A percentile compares a stretch with the other conserved stretches of the same genome.
These are phyloP conservation scores for Beta vulgaris DNA, from an alignment of 148 eudicot genomes.

Conservation along the genomic window DNA sequence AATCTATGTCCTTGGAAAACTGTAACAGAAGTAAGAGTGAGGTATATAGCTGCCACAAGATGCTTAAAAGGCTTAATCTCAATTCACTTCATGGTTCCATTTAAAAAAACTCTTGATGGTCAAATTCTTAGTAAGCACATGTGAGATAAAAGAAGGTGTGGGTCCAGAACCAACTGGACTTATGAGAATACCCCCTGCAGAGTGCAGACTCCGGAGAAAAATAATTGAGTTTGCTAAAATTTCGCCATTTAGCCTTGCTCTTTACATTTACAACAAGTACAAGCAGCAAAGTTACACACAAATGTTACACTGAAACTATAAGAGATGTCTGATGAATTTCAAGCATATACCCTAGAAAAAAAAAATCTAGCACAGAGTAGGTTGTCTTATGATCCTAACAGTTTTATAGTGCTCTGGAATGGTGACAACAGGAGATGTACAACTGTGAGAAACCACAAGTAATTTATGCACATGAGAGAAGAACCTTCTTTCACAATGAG, in stretches of 20 bases:
- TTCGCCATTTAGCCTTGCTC: too few relatives aligned
- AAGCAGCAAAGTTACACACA: background rate
- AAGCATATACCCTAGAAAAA: background rate
- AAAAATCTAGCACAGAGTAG: background rate
- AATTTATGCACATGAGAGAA: background rate
- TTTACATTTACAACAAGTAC: background rate
- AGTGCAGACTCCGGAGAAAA: too few relatives aligned
- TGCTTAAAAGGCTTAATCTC: background rate
- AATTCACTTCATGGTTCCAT: background rate
- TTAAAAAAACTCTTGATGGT: too few relatives aligned
- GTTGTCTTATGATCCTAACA: background rate
- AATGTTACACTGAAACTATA: background rate
- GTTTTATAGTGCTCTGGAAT: background rate
- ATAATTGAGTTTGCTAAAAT: too few relatives aligned
- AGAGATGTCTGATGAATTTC: background rate
- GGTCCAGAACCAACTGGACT: too few relatives aligned
- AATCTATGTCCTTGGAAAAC: background rate
- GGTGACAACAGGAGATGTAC: background rate
- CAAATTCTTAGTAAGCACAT: too few relatives aligned
- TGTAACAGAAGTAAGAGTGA: background rate
- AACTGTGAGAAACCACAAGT: background rate
- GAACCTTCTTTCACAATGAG: background rate
- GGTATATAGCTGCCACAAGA: background rate
- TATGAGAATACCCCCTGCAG: too few relatives aligned
- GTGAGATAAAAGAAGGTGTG: too few relatives aligned